Percentiles rank a stretch among this genome's conserved stretches.
These are phyloP conservation scores for Saccharomyces jurei DNA, from an alignment of 805 yeast species.

Conservation along the genomic window DNA sequence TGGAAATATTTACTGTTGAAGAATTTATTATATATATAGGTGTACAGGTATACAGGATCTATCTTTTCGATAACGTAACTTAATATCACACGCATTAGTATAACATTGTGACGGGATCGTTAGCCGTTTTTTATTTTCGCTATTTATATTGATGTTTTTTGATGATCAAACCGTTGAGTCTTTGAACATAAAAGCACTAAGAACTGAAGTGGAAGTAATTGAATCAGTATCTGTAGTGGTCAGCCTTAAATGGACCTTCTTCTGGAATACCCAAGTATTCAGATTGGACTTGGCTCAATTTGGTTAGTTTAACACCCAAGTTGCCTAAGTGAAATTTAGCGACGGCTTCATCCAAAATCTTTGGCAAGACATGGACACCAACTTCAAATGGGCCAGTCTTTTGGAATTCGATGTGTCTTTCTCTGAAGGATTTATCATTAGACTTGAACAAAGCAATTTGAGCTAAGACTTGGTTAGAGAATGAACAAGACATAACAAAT, in stretches of 20 bases:
- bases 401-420: conserved; percentile 78
- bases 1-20: conserved; percentile 18
- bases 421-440: conserved; percentile 69
- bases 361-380: conserved; percentile 95
- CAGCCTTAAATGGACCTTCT: conserved; percentile 97
- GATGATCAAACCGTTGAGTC: conserved; percentile 18
- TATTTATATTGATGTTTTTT: conserved; percentile 1
- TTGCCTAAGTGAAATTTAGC: conserved; percentile 94
- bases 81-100: background rate
- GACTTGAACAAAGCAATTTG: conserved; percentile 96
- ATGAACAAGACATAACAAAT: conserved; percentile 98
- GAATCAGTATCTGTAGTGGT: conserved; percentile 88
- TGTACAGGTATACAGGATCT: background rate
- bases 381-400: conserved; percentile 84
- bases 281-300: conserved; percentile 71
- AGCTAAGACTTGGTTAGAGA: conserved; percentile 98
- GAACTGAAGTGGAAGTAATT: background rate
- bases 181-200: conserved; percentile 7
- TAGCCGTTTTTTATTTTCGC: background rate
- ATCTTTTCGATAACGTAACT: background rate
- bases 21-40: conserved; percentile 11
- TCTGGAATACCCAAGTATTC: conserved; percentile 87
- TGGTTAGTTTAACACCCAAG: conserved; percentile 81
- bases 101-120: background rate
- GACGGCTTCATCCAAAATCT: conserved; percentile 96